Evolutionary conservation across 139 green algal genomes (phyloP).

Genomic region (Nannochloris sp.): DNA sequence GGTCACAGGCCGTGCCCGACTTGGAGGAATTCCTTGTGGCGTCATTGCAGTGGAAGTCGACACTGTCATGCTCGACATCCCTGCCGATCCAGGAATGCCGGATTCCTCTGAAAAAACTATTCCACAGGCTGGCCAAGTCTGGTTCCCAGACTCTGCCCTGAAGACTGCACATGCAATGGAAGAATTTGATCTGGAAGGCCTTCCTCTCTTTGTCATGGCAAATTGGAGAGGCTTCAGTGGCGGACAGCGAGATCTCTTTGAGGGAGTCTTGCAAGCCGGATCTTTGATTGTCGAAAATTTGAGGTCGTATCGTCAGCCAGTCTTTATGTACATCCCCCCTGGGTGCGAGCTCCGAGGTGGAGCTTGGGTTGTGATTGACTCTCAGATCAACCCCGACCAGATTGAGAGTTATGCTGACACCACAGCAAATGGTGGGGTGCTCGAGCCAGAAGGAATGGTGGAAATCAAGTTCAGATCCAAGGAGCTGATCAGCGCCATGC

Average conservation of each 20-base stretch:
- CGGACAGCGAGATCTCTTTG: constrained; percentile 94
- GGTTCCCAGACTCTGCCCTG: constrained; percentile 92
- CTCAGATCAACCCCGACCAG: constrained; percentile 75
- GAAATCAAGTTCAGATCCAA: constrained; percentile 94
- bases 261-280: constrained; percentile 90
- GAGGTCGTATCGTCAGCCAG: constrained; percentile 79
- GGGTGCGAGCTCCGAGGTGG: constrained; percentile 90
- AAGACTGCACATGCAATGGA: constrained; percentile 98
- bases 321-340: constrained; percentile 92
- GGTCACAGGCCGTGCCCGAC: constrained; percentile 80
- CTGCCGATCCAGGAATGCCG: constrained; percentile 75
- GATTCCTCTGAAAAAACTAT: constrained; percentile 20
- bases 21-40: constrained; percentile 84
- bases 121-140: constrained; percentile 77
- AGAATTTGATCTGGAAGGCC: constrained; percentile 89
- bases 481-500: constrained; percentile 80
- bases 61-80: constrained; percentile 68
- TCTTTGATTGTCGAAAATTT: constrained; percentile 94
- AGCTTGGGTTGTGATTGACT: constrained; percentile 97
- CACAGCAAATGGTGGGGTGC: constrained; percentile 71
- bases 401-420: constrained; percentile 81
- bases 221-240: constrained; percentile 98
- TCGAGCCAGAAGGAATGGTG: constrained; percentile 94
- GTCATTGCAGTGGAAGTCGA: constrained; percentile 90
- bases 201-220: constrained; percentile 95